Percentiles rank a stretch among this genome's conserved stretches.
These are phyloP conservation scores for Plasmodium coatneyi DNA, from an alignment of 169 alveolate species.

Conservation along the genomic window DNA sequence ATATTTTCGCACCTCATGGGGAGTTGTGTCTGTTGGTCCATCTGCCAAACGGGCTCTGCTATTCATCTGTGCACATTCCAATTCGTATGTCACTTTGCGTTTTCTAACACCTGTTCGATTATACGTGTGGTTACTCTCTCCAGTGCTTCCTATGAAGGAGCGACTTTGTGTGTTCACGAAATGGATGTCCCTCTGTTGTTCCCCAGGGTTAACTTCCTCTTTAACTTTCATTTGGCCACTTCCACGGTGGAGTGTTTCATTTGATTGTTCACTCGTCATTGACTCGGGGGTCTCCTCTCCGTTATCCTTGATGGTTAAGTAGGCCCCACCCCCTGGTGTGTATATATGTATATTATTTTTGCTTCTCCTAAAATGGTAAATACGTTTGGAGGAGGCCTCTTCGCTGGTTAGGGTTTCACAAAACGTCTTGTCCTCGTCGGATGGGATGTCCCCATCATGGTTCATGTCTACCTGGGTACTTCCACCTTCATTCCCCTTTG, in stretches of 20 bases:
- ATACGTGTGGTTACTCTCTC: neutral
- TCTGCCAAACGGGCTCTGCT: neutral
- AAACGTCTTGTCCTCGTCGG: neutral
- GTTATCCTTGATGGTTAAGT: neutral
- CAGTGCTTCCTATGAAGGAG: neutral
- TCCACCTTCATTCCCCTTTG: neutral
- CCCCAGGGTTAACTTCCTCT: neutral
- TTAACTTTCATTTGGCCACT: neutral
- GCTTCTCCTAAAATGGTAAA: neutral
- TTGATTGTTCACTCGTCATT: neutral
- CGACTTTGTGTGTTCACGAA: neutral
- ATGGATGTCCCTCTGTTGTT: neutral
- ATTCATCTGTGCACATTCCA: neutral
- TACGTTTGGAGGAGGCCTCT: neutral
- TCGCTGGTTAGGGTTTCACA: neutral
- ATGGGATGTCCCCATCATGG: neutral
- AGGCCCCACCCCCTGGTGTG: neutral
- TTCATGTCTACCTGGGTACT: neutral
- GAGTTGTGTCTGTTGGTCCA: neutral
- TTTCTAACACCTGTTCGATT: neutral
- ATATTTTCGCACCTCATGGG: neutral
- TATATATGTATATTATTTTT: neutral
- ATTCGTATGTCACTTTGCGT: neutral
- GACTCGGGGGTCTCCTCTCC: neutral
- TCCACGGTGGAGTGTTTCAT: neutral